These are phyloP conservation scores for Vaccinium vitisidaea DNA, from an alignment of 148 eudicot genomes.

Conservation along the genomic window DNA sequence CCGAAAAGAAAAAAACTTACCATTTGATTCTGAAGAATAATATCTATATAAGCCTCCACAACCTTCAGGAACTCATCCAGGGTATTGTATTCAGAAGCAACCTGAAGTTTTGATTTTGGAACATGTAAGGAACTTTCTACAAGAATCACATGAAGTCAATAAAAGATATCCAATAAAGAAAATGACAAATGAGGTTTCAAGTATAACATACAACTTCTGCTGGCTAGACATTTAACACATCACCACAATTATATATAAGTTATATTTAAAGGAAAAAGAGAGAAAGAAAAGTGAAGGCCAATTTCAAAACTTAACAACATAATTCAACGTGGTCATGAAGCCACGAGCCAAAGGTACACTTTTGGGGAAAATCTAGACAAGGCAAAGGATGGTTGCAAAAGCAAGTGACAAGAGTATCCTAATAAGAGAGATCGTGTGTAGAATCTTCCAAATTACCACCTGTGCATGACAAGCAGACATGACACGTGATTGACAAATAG, in stretches of 20 bases:
- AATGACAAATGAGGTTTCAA: neutral
- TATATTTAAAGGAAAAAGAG: neutral
- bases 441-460: neutral
- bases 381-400: neutral
- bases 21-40: slow-evolving; percentile 66
- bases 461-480: neutral
- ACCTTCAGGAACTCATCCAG: slow-evolving; percentile 62
- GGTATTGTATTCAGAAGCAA: slow-evolving; percentile 30
- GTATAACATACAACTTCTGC: slow-evolving; percentile 1
- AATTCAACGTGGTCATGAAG: neutral
- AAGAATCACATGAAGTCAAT: neutral
- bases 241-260: neutral
- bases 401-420: neutral
- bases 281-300: neutral
- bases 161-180: neutral
- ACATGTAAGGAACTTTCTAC: neutral
- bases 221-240: slow-evolving; percentile 4
- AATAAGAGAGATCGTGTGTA: neutral
- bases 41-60: slow-evolving; percentile 64
- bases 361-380: neutral
- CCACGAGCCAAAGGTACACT: neutral
- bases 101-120: slow-evolving; percentile 41
- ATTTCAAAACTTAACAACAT: neutral
- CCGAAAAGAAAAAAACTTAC: slow-evolving; percentile 37
- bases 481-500: neutral